These are phyloP conservation scores for Cicer judaicum DNA, from an alignment of 306 rosid genomes.

Conservation along the genomic window DNA sequence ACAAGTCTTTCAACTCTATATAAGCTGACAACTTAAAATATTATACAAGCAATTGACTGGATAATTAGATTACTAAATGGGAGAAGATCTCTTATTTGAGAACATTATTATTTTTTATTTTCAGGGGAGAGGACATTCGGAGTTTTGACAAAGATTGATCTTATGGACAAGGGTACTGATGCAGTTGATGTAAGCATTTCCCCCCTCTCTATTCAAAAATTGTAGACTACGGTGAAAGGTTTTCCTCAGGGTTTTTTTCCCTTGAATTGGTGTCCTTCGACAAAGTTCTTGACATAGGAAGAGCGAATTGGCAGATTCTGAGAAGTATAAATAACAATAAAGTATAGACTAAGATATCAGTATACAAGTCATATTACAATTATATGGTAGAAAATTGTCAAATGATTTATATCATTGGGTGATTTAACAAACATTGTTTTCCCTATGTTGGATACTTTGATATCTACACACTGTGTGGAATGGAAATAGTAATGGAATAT, in stretches of 20 bases:
- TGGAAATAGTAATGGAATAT: not conserved
- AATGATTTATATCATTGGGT: constrained; percentile 15
- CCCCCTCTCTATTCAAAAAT: constrained; percentile 36
- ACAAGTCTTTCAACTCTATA: too few relatives aligned
- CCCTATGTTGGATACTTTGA: constrained; percentile 32
- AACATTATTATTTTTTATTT: constrained; percentile 32
- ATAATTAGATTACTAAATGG: constrained; percentile 31
- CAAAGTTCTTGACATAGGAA: not conserved
- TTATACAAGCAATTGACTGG: constrained; percentile 12
- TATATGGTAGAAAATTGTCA: constrained; percentile 23
- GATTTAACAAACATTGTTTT: constrained; percentile 21
- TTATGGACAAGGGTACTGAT: constrained; percentile 99
- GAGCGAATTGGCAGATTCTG: constrained; percentile 10
- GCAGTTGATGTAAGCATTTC: constrained; percentile 83
- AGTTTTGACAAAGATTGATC: constrained; percentile 97
- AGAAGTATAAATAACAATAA: not conserved
- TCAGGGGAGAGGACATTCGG: constrained; percentile 97
- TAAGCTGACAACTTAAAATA: constrained; percentile 17
- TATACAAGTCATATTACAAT: not conserved
- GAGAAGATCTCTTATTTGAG: constrained; percentile 27
- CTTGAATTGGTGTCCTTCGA: not conserved
- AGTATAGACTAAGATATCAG: not conserved
- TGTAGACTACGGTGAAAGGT: constrained; percentile 19
- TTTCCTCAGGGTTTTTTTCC: not conserved
- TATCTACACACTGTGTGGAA: constrained; percentile 8